A percentile compares a stretch with the other conserved stretches of the same genome.
Evolutionary conservation across 2,329 filamentous ascomycete species (phyloP).

Genomic region (Drechslera avenae): DNA sequence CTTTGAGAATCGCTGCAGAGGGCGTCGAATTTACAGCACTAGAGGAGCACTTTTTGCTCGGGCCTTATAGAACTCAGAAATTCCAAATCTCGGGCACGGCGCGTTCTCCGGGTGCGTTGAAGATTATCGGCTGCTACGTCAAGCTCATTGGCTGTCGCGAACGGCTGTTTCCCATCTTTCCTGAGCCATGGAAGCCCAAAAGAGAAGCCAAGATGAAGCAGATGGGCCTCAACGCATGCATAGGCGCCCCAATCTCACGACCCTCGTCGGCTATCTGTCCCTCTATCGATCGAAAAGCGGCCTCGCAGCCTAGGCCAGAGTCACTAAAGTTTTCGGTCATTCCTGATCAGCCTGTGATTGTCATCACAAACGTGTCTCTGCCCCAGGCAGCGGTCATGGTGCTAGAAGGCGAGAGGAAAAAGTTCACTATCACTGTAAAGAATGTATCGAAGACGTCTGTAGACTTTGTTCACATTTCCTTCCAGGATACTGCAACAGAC

Average conservation of each 20-base stretch:
- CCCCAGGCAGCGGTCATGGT: conserved; percentile 89
- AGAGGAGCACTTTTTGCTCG: conserved; percentile 69
- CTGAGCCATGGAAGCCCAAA: conserved; percentile 73
- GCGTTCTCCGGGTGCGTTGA: conserved; percentile 68
- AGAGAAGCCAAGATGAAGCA: conserved; percentile 75
- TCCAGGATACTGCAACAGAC: conserved; percentile 83
- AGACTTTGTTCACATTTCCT: conserved; percentile 85
- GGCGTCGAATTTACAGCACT: conserved; percentile 73
- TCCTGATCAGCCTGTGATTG: conserved; percentile 74
- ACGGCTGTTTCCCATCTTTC: conserved; percentile 82
- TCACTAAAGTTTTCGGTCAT: conserved; percentile 74
- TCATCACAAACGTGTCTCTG: conserved; percentile 76
- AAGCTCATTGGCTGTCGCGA: conserved; percentile 82
- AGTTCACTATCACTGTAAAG: conserved; percentile 77
- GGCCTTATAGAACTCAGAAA: conserved; percentile 81
- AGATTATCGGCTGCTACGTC: conserved; percentile 76
- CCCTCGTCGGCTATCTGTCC: conserved; percentile 44
- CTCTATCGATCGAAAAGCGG: conserved; percentile 25
- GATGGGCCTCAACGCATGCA: conserved; percentile 62
- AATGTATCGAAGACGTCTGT: conserved; percentile 76
- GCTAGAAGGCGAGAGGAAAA: conserved; percentile 82
- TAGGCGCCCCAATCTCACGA: conserved; percentile 56
- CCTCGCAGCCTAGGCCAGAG: conserved; percentile 40
- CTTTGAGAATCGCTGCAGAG: conserved; percentile 73
- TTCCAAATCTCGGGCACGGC: conserved; percentile 74